Evolutionary conservation across 2,329 filamentous ascomycete species (phyloP), one percentile per base, ranked within the genome.

Genomic region (Neocucurbitaria cava): DNA sequence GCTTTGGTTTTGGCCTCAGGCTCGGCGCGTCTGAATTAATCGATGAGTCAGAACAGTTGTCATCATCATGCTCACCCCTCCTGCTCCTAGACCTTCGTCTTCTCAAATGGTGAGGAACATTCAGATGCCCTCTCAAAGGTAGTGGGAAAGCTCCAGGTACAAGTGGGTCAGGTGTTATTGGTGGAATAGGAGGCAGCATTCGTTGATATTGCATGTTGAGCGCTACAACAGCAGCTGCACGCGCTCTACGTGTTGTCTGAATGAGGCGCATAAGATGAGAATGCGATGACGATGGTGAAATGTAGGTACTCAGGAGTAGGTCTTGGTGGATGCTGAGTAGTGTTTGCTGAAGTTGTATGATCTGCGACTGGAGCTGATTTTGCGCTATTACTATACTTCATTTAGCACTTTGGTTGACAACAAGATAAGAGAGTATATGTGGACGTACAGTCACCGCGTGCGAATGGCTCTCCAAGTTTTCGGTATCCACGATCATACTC

Each of bases 361-460:
- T 71, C 31, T 75, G 71, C 1, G 66, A 53, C 31, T 74, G 71
- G 1, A 75, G 61, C 33, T 73, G 68, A 24, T 58, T 69, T 33
- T 68, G 70, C 2, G 69, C 58, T 11, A 66, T 62, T 39, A 68
- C 69, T 72, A 24, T 30, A 17, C 11, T 4, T 6, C 35, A 46
- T 67, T n/a, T n/a, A n/a, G n/a, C n/a, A n/a, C n/a, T n/a, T n/a
- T n/a, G n/a, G n/a, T n/a, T n/a, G n/a, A n/a, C n/a, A n/a, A n/a
- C n/a, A n/a, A n/a, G n/a, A n/a, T n/a, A n/a, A n/a, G n/a, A n/a
- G 23, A 35, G 20, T 28, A 20, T 30, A n/a, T n/a, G 23, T 13
- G 17, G 24, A 46, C 68, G n/a, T 62, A 68, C 69, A 57, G 38
- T 74, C 72, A 30, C 72, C 72, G 13, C 62, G 52, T 4, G 72